Evolutionary conservation across 2,329 filamentous ascomycete genomes (phyloP).

Genomic region (Zymoseptoria tritici): DNA sequence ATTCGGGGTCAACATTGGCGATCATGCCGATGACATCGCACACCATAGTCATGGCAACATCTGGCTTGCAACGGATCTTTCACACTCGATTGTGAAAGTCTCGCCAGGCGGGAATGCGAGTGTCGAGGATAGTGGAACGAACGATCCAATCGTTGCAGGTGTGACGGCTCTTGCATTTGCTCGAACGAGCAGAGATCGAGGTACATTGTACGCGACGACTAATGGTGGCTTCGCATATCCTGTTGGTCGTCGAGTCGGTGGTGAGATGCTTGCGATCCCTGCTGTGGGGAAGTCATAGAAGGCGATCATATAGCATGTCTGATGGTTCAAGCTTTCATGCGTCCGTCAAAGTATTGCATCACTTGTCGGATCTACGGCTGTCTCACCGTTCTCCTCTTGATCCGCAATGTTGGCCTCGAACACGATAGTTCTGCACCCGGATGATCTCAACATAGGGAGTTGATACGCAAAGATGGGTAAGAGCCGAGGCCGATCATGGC

Average conservation of each 20-base stretch:
- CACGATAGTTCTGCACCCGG: background rate
- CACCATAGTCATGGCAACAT: constrained; percentile 9
- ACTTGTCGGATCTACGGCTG: background rate
- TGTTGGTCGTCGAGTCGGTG: background rate
- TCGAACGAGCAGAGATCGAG: constrained; percentile 2
- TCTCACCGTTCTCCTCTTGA: no score
- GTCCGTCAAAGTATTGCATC: background rate
- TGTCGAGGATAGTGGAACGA: constrained; percentile 8
- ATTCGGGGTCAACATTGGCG: constrained; percentile 1
- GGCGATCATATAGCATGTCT: background rate
- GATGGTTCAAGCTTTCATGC: background rate
- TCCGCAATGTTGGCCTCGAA: background rate
- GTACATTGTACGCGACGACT: constrained; percentile 11
- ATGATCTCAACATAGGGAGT: background rate
- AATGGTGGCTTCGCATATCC: constrained; percentile 11
- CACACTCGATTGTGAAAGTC: constrained; percentile 13
- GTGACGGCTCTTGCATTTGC: constrained; percentile 13
- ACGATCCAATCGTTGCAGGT: constrained; percentile 5
- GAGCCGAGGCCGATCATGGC: background rate
- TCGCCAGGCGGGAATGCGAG: constrained; percentile 2
- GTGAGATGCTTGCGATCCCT: constrained; percentile 1
- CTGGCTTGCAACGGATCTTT: constrained; percentile 11
- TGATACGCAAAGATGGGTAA: background rate
- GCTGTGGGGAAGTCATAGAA: background rate
- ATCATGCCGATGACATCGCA: constrained; percentile 12